phyloP scores from a whole-genome alignment of 257 asterid species.

The Primulina tabacum region DNA sequence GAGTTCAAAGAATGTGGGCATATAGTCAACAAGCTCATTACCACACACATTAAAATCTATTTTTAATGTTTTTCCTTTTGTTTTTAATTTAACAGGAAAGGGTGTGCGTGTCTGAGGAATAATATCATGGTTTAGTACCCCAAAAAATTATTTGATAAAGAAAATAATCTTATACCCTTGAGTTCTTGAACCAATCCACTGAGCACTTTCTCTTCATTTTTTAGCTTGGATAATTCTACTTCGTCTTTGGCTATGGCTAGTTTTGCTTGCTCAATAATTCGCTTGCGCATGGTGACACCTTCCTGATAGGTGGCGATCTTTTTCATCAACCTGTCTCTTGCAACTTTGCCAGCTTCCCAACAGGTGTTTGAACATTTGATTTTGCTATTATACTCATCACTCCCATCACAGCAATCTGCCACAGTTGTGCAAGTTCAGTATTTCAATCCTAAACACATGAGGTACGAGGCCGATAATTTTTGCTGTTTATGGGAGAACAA shows the following conservation, averaged over 20 bases:
- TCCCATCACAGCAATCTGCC: constrained; percentile 98
- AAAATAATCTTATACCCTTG: constrained; percentile 48
- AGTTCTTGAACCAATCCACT: constrained; percentile 74
- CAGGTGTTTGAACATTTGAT: constrained; percentile 77
- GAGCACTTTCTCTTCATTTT: constrained; percentile 72
- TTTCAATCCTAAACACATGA: constrained; percentile 13
- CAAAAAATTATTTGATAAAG: constrained; percentile 7
- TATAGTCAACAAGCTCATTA: not conserved
- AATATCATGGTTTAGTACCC: constrained; percentile 18
- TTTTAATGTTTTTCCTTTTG: not conserved
- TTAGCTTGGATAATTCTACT: constrained; percentile 69
- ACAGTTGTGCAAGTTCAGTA: constrained; percentile 29
- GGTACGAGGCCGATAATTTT: not conserved
- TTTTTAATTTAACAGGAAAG: not conserved
- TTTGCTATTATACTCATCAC: constrained; percentile 90
- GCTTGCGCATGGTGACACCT: constrained; percentile 66
- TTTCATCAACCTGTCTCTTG: constrained; percentile 81
- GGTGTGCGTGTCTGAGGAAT: not conserved
- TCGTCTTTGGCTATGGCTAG: constrained; percentile 64
- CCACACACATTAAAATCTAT: too few relatives aligned
- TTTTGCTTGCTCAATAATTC: constrained; percentile 69
- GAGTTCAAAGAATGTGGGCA: not conserved
- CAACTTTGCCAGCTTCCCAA: constrained; percentile 95
- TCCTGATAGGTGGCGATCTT: constrained; percentile 68
- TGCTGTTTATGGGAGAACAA: not conserved